Percentiles rank a stretch among this genome's conserved stretches.
phyloP scores from a whole-genome alignment of 2,329 filamentous ascomycete genomes.

The Trichoderma sp. region DNA sequence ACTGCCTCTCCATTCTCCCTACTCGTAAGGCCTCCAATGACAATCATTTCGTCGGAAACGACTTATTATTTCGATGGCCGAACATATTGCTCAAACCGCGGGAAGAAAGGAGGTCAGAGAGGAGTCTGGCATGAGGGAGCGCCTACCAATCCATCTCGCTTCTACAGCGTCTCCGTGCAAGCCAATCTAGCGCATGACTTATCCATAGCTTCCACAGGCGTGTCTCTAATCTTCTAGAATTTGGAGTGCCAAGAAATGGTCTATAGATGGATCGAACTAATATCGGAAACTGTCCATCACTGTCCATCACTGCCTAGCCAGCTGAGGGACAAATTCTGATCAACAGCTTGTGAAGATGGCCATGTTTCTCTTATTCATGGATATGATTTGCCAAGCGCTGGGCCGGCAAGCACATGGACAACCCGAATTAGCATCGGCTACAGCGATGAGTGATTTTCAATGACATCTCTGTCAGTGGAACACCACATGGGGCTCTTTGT shows the following conservation, averaged over 20 bases:
- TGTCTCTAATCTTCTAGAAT: not conserved
- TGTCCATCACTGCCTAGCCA: not conserved
- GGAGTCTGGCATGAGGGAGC: not conserved
- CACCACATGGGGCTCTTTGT: not conserved
- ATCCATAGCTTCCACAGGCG: not conserved
- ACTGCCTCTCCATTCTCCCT: not conserved
- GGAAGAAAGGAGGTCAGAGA: not conserved
- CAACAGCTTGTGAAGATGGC: not conserved
- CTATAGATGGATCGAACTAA: not conserved
- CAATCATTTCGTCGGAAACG: not conserved
- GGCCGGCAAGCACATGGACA: not conserved
- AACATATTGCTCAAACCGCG: not conserved
- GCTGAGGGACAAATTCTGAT: conserved; percentile 2
- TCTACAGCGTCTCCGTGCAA: not conserved
- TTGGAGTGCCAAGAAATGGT: not conserved
- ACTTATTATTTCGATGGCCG: not conserved
- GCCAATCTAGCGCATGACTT: not conserved
- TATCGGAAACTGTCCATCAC: not conserved
- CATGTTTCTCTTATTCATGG: not conserved
- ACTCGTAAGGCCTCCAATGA: not conserved
- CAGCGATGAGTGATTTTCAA: not conserved
- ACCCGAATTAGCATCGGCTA: not conserved
- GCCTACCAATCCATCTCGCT: not conserved
- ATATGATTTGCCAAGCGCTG: not conserved
- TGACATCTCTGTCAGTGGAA: not conserved